Percentiles rank a stretch among this genome's conserved stretches.
Conservation (phyloP, 768 basidiomycete species). For the Calocera viscosa region DNA sequence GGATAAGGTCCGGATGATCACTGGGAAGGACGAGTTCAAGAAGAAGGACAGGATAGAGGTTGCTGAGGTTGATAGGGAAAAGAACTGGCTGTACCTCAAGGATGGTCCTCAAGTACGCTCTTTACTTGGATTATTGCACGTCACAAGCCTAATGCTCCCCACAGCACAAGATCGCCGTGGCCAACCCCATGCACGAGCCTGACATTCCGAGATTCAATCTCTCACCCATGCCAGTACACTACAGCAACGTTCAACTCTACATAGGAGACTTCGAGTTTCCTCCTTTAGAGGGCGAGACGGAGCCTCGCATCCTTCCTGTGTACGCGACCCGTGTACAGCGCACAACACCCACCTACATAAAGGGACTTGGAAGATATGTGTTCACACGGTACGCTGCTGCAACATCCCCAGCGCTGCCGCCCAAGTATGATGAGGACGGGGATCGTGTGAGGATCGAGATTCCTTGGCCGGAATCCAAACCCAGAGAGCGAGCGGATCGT, state of each 20-base stretch:
- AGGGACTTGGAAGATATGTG: constrained; percentile 41
- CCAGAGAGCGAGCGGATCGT: constrained; percentile 9
- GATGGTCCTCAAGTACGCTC: constrained; percentile 22
- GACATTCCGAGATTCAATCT: constrained; percentile 18
- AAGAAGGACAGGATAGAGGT: constrained; percentile 48
- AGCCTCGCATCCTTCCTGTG: constrained; percentile 28
- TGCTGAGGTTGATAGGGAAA: constrained; percentile 56
- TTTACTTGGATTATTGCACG: not conserved
- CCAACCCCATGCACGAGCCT: not conserved
- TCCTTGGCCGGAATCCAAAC: constrained; percentile 51
- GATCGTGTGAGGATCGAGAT: constrained; percentile 33
- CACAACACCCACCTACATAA: constrained; percentile 48
- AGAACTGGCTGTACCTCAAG: constrained; percentile 53
- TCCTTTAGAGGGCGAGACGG: constrained; percentile 19
- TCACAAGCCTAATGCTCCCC: not conserved
- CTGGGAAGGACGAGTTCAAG: constrained; percentile 31
- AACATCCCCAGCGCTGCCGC: constrained; percentile 37
- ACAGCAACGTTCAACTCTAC: constrained; percentile 69
- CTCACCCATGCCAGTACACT: constrained; percentile 47
- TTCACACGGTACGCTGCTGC: constrained; percentile 63
- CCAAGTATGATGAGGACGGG: constrained; percentile 23
- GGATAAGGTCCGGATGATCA: constrained; percentile 59
- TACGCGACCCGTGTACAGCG: constrained; percentile 63
- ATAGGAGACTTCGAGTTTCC: constrained; percentile 54
- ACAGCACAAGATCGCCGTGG: not conserved